phyloP scores from a whole-genome alignment of 1,139 yeast species.

The Nakaseomyces kungkrabaensis region DNA sequence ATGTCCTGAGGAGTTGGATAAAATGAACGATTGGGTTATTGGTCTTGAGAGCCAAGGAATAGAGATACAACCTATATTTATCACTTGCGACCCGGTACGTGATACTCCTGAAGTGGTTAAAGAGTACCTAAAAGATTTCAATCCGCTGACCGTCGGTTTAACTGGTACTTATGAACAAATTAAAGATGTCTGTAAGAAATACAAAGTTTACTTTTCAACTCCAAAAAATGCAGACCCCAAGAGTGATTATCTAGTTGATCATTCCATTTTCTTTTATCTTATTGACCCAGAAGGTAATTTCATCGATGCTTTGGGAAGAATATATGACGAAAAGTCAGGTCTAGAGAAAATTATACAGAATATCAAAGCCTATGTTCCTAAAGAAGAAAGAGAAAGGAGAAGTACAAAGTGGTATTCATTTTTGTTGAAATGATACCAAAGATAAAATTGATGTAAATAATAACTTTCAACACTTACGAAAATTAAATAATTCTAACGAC shows the following conservation, averaged over 20 bases:
- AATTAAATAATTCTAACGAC: neutral
- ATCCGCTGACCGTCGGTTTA: slow-evolving; percentile 75
- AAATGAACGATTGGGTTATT: slow-evolving; percentile 62
- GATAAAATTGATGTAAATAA: neutral
- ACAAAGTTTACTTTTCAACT: slow-evolving; percentile 89
- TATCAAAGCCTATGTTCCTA: slow-evolving; percentile 67
- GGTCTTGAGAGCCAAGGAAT: slow-evolving; percentile 42
- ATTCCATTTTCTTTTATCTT: slow-evolving; percentile 87
- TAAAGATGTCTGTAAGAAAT: slow-evolving; percentile 74
- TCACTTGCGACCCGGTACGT: slow-evolving; percentile 94
- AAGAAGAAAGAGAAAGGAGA: slow-evolving; percentile 49
- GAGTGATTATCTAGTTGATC: slow-evolving; percentile 83
- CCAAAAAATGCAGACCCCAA: slow-evolving; percentile 55
- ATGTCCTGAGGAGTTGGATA: slow-evolving; percentile 95
- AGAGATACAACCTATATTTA: slow-evolving; percentile 72
- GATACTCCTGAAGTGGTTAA: slow-evolving; percentile 78
- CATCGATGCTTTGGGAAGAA: slow-evolving; percentile 89
- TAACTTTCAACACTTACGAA: neutral
- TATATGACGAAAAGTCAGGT: slow-evolving; percentile 71
- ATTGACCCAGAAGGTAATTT: slow-evolving; percentile 97
- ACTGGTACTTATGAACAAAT: slow-evolving; percentile 85
- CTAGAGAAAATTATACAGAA: slow-evolving; percentile 70
- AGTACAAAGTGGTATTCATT: slow-evolving; percentile 47
- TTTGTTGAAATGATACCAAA: slow-evolving; percentile 33
- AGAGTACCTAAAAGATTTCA: slow-evolving; percentile 76